A percentile compares a stretch with the other conserved stretches of the same genome.
Conservation (phyloP, 192 early-diverging fungal genomes). For the Dissophora globulifera region DNA sequence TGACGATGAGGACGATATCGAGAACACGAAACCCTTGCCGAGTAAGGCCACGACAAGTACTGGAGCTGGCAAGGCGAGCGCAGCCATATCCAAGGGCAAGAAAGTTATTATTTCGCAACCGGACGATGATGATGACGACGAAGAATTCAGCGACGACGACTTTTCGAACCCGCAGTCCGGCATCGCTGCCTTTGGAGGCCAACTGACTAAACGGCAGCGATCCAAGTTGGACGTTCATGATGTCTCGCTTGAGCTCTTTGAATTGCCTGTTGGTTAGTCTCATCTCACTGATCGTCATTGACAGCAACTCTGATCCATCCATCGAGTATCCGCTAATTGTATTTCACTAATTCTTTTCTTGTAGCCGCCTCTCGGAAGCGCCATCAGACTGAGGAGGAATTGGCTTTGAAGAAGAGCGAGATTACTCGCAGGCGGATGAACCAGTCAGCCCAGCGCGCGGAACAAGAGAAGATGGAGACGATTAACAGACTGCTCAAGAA, state of each 20-base stretch:
- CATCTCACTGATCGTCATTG: background rate
- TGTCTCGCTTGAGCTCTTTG: constrained; percentile 60
- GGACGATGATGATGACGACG: constrained; percentile 17
- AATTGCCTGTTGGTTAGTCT: constrained; percentile 70
- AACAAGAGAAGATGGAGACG: constrained; percentile 81
- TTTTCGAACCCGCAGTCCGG: constrained; percentile 36
- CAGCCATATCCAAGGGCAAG: constrained; percentile 30
- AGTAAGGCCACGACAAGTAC: constrained; percentile 21
- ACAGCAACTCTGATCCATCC: too few relatives aligned
- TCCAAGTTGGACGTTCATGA: constrained; percentile 74
- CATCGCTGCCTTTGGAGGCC: constrained; percentile 44
- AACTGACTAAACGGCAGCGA: constrained; percentile 77
- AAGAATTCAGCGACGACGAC: constrained; percentile 45
- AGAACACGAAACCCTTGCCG: constrained; percentile 32
- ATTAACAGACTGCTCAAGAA: constrained; percentile 86
- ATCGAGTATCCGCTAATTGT: too few relatives aligned
- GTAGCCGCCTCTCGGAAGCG: constrained; percentile 71
- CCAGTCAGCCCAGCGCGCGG: constrained; percentile 79
- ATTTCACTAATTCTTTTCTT: background rate
- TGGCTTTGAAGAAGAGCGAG: constrained; percentile 76
- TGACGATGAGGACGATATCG: constrained; percentile 53
- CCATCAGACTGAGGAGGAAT: constrained; percentile 75
- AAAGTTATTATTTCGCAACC: background rate
- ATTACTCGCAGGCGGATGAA: constrained; percentile 81
- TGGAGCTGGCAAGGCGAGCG: background rate